Evolutionary conservation across 768 basidiomycete species (phyloP), one percentile per base, ranked within the genome.

Genomic region (Strobilomyces echinocephalus): DNA sequence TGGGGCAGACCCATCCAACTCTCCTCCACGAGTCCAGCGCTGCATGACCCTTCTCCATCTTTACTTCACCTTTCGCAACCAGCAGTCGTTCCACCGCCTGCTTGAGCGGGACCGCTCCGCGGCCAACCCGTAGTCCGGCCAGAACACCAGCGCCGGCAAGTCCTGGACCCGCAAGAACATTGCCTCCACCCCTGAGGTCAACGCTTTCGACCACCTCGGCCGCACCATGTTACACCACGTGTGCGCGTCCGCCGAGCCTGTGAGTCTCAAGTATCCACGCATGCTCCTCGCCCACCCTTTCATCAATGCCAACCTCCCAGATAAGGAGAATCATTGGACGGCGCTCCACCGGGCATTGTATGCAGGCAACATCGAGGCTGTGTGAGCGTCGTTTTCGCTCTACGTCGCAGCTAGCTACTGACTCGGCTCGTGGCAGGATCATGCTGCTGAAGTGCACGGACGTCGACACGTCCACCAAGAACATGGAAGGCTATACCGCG

Each of bases 271-370:
- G 61, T 97, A 88, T 66, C 81, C 90, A 39, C 77, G 83, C 48
- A 73, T 88, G 50, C 74, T 97, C 6, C 78, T 97, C 47, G 79
- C 80, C 16, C 87, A 91, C 58, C 83, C 91, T 1, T 70, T 74
- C 21, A 76, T 94, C 67, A 85, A 88, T 52, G 82, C 92, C 60
- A 97, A 98, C 60, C 53, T 88, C 7, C 72, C 74, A 39, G 95
- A 99, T 69, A 67, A 67, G 49, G 95, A 98, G 75, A 90, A 82
- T 52, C 87, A 86, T 52, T 97, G 93, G 89, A 95, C 92, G 1
- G 81, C 95, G 8, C 73, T 98, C 20, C 95, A 99, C 63, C 75
- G 93, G 44, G 91, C 91, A 2, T 69, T 95, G 60, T 95, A 93
- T 65, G 69, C 76, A 34, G 91, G 89, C 1, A 91, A 93, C 60